phyloP scores from a whole-genome alignment of 1,284 basidiomycete species.

The Ustilago sp. region DNA sequence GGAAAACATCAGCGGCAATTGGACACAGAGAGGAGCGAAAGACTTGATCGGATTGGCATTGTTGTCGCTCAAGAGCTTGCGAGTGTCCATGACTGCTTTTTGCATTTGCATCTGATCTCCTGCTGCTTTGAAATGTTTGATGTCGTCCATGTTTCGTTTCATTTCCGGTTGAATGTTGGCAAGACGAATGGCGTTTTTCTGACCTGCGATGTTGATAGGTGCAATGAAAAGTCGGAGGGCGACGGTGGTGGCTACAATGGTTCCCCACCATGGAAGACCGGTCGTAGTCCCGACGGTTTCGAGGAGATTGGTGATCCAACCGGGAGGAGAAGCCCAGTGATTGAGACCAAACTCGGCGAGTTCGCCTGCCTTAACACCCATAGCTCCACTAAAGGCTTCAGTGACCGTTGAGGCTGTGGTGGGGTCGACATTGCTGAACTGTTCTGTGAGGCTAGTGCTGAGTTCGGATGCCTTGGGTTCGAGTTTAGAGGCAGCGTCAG shows the following conservation, averaged over 20 bases:
- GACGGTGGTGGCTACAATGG: conserved; percentile 79
- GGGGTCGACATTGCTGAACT: conserved; percentile 36
- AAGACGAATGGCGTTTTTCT: conserved; percentile 80
- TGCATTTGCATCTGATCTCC: conserved; percentile 76
- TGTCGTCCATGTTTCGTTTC: conserved; percentile 74
- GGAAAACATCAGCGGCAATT: conserved; percentile 83
- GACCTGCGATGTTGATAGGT: conserved; percentile 77
- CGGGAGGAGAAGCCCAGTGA: conserved; percentile 71
- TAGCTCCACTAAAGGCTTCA: conserved; percentile 35
- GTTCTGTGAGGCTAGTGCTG: conserved; percentile 19
- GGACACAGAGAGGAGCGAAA: conserved; percentile 76
- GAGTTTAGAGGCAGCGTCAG: conserved; percentile 29
- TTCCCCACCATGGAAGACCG: conserved; percentile 71
- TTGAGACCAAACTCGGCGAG: conserved; percentile 81
- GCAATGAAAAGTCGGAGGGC: conserved; percentile 79
- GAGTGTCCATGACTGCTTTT: conserved; percentile 74
- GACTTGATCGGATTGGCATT: conserved; percentile 77
- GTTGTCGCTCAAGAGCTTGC: conserved; percentile 77
- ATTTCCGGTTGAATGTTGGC: conserved; percentile 77
- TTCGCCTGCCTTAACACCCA: conserved; percentile 78
- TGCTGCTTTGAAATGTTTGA: conserved; percentile 71
- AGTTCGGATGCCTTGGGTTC: conserved; percentile 22
- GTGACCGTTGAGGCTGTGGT: conserved; percentile 37
- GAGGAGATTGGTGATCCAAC: conserved; percentile 76
- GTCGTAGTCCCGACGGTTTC: conserved; percentile 81